Percentiles rank a stretch among this genome's conserved stretches.
Conservation (phyloP, 169 alveolate genomes). For the Plasmodium fragile region DNA sequence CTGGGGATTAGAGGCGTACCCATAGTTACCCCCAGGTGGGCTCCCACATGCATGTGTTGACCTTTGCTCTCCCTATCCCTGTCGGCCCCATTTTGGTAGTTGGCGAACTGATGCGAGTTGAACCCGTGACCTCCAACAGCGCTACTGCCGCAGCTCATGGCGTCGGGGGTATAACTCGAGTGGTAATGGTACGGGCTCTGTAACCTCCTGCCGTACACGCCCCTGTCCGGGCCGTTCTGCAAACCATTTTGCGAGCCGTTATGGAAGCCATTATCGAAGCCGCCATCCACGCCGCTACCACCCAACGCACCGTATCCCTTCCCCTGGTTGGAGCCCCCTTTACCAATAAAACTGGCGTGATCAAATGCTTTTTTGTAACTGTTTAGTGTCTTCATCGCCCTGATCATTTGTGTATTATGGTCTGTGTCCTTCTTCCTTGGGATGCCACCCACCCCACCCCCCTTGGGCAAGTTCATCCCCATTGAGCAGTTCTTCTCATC, state of each 20-base stretch:
- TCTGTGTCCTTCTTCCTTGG: conserved; percentile 8
- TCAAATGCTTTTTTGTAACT: neutral
- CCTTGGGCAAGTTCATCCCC: neutral
- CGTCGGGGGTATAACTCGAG: neutral
- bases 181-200: neutral
- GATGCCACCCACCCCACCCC: neutral
- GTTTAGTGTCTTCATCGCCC: neutral
- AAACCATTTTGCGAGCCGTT: too few relatives aligned
- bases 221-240: too few relatives aligned
- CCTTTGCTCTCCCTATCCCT: neutral
- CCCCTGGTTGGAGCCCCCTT: neutral
- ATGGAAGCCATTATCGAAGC: neutral
- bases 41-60: neutral
- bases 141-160: neutral
- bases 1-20: neutral
- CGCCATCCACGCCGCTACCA: neutral
- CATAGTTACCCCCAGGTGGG: neutral
- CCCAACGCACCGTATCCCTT: neutral
- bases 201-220: neutral
- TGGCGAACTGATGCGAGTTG: neutral
- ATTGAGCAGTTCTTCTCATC: neutral
- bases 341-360: neutral
- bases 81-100: neutral
- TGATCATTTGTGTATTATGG: neutral
- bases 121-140: neutral